These are phyloP conservation scores for Eucommia ulmoides DNA, from an alignment of 257 asterid genomes.

Conservation along the genomic window DNA sequence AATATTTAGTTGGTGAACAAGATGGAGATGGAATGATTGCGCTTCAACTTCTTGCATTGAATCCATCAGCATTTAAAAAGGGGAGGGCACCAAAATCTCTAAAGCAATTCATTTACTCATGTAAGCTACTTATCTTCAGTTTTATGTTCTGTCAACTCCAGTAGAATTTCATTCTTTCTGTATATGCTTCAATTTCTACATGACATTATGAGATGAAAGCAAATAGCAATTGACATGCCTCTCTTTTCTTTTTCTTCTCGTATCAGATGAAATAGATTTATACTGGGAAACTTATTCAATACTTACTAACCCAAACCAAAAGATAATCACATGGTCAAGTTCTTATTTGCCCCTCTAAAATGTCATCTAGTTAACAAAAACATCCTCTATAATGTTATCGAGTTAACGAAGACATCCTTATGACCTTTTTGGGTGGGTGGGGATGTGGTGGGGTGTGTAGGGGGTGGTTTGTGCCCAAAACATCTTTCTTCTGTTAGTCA, in stretches of 20 bases:
- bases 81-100: slow-evolving; percentile 1
- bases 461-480: too few relatives aligned
- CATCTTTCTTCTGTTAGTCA: too few relatives aligned
- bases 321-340: too few relatives aligned
- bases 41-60: slow-evolving; percentile 15
- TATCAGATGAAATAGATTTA: neutral
- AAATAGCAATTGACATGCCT: neutral
- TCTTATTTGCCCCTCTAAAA: too few relatives aligned
- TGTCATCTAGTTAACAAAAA: too few relatives aligned
- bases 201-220: neutral
- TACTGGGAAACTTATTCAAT: neutral
- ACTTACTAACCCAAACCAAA: neutral
- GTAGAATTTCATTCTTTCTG: neutral
- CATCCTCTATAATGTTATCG: too few relatives aligned
- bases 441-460: too few relatives aligned
- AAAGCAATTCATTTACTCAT: slow-evolving; percentile 9
- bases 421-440: too few relatives aligned
- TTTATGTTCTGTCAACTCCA: neutral
- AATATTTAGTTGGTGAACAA: slow-evolving; percentile 5
- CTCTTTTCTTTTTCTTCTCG: neutral
- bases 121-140: slow-evolving; percentile 2
- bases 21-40: slow-evolving; percentile 14
- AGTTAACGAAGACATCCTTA: too few relatives aligned
- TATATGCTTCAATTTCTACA: neutral
- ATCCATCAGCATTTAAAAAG: slow-evolving; percentile 6